A percentile compares a stretch with the other conserved stretches of the same genome.
phyloP scores from a whole-genome alignment of 2,329 filamentous ascomycete genomes.

The Fusarium pseudograminearum region DNA sequence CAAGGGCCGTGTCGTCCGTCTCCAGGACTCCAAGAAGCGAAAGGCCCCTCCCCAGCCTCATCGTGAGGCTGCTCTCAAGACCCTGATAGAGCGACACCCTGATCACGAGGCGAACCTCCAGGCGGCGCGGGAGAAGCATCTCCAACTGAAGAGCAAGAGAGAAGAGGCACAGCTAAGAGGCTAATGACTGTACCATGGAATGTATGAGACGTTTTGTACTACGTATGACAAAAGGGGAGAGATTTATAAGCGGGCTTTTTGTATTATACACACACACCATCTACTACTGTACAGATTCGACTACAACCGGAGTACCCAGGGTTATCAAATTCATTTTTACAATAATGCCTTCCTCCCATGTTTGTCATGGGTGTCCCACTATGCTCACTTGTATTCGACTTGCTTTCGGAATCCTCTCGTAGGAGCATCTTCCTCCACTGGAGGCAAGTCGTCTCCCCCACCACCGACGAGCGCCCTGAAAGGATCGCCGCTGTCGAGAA shows the following conservation, averaged over 20 bases:
- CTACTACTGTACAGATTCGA: slow-evolving; percentile 50
- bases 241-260: slow-evolving; percentile 52
- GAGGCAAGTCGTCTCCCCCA: slow-evolving; percentile 55
- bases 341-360: slow-evolving; percentile 5
- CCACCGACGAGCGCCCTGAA: slow-evolving; percentile 68
- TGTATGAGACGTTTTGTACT: slow-evolving; percentile 48
- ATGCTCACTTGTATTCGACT: slow-evolving; percentile 49
- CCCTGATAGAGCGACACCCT: slow-evolving; percentile 61
- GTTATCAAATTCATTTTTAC: slow-evolving; percentile 38
- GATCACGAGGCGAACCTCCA: slow-evolving; percentile 60
- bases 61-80: slow-evolving; percentile 59
- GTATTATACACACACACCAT: slow-evolving; percentile 55
- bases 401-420: slow-evolving; percentile 67
- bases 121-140: slow-evolving; percentile 62
- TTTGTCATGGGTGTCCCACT: neutral
- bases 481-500: slow-evolving; percentile 79
- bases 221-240: slow-evolving; percentile 43
- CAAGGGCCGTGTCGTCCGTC: slow-evolving; percentile 84
- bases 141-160: slow-evolving; percentile 66
- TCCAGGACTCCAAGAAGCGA: slow-evolving; percentile 94
- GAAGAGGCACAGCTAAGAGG: slow-evolving; percentile 45
- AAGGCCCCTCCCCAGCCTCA: slow-evolving; percentile 64
- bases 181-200: slow-evolving; percentile 35
- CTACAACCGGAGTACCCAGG: slow-evolving; percentile 45
- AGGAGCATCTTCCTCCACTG: slow-evolving; percentile 51